Base-by-base conservation (phyloP, 2,329 filamentous ascomycete species). In the Nectriaceae sp. region DNA sequence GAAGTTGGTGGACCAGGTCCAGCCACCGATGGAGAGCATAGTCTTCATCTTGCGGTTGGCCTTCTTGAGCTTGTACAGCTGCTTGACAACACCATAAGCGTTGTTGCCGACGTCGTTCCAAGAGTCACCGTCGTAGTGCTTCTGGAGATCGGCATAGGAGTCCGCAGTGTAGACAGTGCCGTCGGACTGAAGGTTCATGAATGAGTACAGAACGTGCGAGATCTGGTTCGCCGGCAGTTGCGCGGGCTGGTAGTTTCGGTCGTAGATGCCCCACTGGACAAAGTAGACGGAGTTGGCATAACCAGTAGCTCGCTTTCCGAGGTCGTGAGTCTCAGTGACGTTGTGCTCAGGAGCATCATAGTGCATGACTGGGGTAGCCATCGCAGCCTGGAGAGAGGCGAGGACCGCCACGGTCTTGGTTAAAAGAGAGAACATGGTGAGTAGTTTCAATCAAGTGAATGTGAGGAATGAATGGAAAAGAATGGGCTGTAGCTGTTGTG, bases 1-100 rank as follows among this genome's bases (percentile, higher is more conserved):
- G 64, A 96, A 93, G 66, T 90, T 89, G 57, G 78, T 73, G 2
- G 88, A 90, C 69, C 89, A 94, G 0, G 88, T 91, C 88, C 88
- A 95, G 22, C 91, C 90, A 40, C 91, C 91, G 55, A 96, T 90
- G 40, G 83, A 89, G 4, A 96, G 78, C 19, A 95, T 75, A 2
- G 87, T 77, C 65, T 95, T 95, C 45, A 96, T 68, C 40, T 89
- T 81, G 15, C 90, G 84, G 67, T 96, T 86, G 48, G 77, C 69
- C 67, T 92, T 85, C 72, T 96, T 96, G 37, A 90, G 75, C 6
- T 89, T 71, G 65, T 82, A 90, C 1, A 96, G 75, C 62, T 95
- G 89, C 71, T 94, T 94, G 44, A 90, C 68, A 64, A 85, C 88
- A 33, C 91, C 91, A 57, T 93, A 94, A 40, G 87, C 82, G 64